These are phyloP conservation scores for Euclidium syriacum DNA, from an alignment of 345 rosid species.

Conservation along the genomic window DNA sequence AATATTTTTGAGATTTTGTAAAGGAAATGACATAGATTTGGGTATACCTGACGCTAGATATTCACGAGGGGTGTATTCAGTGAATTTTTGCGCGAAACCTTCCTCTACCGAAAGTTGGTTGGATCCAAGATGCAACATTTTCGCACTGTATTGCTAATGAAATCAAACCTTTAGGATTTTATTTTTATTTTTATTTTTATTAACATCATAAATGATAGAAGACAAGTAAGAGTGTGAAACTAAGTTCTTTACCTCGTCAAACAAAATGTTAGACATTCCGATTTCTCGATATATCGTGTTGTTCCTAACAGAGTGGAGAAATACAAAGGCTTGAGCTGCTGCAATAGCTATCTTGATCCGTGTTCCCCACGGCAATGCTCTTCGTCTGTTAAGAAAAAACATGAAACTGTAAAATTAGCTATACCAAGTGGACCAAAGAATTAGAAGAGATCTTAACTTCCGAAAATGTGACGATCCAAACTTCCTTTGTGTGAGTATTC, in stretches of 20 bases:
- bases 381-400: background rate
- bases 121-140: constrained; percentile 12
- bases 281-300: background rate
- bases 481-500: constrained; percentile 5
- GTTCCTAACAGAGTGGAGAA: constrained; percentile 4
- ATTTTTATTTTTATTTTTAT: no score
- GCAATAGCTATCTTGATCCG: constrained; percentile 21
- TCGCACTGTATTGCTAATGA: constrained; percentile 10
- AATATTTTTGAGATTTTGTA: no score
- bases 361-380: constrained; percentile 4
- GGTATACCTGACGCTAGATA: constrained; percentile 21
- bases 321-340: constrained; percentile 13
- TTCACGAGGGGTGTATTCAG: constrained; percentile 18
- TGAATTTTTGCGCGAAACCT: no score
- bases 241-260: constrained; percentile 26
- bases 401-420: background rate
- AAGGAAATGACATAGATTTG: no score
- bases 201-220: background rate
- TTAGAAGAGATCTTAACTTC: constrained; percentile 15
- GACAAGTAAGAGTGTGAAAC: no score
- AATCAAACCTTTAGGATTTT: background rate
- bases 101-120: constrained; percentile 13
- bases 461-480: constrained; percentile 5
- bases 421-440: background rate
- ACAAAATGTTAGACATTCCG: background rate